Evolutionary conservation across 768 basidiomycete genomes (phyloP).

Genomic region (Mrakia blollopis): DNA sequence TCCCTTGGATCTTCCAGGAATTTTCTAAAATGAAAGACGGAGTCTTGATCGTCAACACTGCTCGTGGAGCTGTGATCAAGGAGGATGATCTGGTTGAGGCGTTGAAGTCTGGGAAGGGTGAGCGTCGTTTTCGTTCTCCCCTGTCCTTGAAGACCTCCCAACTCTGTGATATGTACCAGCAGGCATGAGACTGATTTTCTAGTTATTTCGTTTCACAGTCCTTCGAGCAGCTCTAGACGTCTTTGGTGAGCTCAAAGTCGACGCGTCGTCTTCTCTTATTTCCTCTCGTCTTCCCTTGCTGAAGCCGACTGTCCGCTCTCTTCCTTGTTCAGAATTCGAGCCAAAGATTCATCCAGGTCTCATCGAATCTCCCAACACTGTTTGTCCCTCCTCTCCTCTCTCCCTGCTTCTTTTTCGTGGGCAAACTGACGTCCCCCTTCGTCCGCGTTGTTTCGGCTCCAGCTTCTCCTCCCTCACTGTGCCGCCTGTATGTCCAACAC

Average conservation of each 20-base stretch:
- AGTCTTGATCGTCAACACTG: conserved; percentile 43
- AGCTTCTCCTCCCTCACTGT: conserved; percentile 3
- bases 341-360: conserved; percentile 42
- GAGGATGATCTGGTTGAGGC: conserved; percentile 44
- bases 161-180: too few relatives aligned
- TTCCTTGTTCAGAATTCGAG: conserved; percentile 34
- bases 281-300: not conserved
- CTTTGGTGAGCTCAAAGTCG: conserved; percentile 37
- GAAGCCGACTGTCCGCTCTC: too few relatives aligned
- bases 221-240: conserved; percentile 45
- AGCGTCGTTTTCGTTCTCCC: not conserved
- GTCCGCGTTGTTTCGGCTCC: too few relatives aligned
- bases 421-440: conserved; percentile 15
- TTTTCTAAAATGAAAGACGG: conserved; percentile 41
- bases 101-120: conserved; percentile 42
- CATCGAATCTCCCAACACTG: conserved; percentile 35
- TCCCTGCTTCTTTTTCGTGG: not conserved
- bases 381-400: conserved; percentile 30
- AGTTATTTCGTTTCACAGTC: conserved; percentile 31
- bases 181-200: too few relatives aligned
- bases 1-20: conserved; percentile 5
- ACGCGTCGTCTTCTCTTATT: too few relatives aligned
- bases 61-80: conserved; percentile 42
- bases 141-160: not conserved
- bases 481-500: not conserved